A percentile compares a stretch with the other conserved stretches of the same genome.
Conservation (phyloP, 176 grass and related monocot genomes). For the Eremochloa ophiuroides region DNA sequence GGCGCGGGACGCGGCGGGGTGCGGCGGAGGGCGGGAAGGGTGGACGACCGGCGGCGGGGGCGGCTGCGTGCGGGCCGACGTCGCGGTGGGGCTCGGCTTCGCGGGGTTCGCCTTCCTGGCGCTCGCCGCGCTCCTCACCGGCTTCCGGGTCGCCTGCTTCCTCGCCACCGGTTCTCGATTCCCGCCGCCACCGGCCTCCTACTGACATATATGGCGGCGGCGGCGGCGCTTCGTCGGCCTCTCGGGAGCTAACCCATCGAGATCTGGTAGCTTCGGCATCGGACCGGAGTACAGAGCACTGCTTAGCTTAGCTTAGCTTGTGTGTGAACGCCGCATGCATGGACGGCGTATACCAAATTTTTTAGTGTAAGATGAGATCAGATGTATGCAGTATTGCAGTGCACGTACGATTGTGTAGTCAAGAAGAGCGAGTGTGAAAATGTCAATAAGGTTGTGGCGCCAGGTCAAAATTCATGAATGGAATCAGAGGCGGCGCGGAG, state of each 20-base stretch:
- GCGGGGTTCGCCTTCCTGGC: conserved; percentile 60
- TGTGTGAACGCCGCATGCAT: background rate
- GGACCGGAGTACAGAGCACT: no score
- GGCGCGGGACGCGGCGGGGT: conserved; percentile 33
- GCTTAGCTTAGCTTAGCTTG: no score
- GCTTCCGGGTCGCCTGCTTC: conserved; percentile 59
- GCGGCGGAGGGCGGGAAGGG: background rate
- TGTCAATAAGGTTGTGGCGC: no score
- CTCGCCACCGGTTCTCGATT: conserved; percentile 55
- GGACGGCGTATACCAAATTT: no score
- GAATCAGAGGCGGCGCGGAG: no score
- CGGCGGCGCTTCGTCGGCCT: background rate
- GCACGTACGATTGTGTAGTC: no score
- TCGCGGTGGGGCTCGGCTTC: conserved; percentile 59
- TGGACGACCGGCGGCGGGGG: background rate
- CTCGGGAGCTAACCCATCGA: no score
- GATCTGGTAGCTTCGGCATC: no score
- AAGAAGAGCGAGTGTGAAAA: no score
- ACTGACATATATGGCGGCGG: background rate
- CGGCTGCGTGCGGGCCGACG: conserved; percentile 46
- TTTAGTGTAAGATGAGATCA: no score
- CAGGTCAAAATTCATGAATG: no score
- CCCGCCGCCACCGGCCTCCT: background rate
- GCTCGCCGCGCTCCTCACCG: conserved; percentile 58
- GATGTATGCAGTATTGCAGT: no score